Conservation (phyloP, 2,329 filamentous ascomycete species). For the Hypoxylon sp. region DNA sequence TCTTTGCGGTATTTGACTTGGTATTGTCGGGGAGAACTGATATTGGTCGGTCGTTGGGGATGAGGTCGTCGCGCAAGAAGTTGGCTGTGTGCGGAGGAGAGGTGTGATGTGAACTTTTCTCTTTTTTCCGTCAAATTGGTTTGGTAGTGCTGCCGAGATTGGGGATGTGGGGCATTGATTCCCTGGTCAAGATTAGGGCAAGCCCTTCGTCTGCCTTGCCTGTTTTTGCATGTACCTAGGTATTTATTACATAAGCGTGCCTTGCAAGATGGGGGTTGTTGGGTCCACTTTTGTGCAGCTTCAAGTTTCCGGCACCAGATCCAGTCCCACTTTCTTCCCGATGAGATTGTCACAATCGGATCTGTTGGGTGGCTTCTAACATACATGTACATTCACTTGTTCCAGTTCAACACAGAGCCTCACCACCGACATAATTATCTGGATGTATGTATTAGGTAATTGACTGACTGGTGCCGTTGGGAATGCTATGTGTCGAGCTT, state of each 20-base stretch:
- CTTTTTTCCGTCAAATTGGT: conserved; percentile 16
- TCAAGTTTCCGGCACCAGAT: not conserved
- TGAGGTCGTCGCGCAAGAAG: conserved; percentile 32
- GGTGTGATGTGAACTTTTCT: conserved; percentile 40
- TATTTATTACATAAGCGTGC: not conserved
- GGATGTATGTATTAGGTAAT: too few species aligned
- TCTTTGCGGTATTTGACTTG: conserved; percentile 71
- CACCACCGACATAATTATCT: too few species aligned
- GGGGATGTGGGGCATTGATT: conserved; percentile 42
- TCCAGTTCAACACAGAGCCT: too few species aligned
- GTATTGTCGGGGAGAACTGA: conserved; percentile 22
- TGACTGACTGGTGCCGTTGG: too few species aligned
- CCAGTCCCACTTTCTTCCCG: not conserved
- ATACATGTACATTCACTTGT: too few species aligned
- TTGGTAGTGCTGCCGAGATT: conserved; percentile 31
- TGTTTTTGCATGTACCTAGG: not conserved
- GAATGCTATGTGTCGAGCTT: too few species aligned
- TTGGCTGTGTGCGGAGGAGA: conserved; percentile 38
- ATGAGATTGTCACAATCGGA: not conserved
- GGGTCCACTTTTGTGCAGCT: not conserved
- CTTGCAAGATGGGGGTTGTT: not conserved
- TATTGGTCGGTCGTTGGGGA: conserved; percentile 19
- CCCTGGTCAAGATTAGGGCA: conserved; percentile 39
- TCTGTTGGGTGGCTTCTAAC: not conserved
- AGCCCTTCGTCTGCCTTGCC: conserved; percentile 19